A percentile compares a stretch with the other conserved stretches of the same genome.
phyloP scores from a whole-genome alignment of 805 yeast genomes.

The Yamadazyma phyllophila region DNA sequence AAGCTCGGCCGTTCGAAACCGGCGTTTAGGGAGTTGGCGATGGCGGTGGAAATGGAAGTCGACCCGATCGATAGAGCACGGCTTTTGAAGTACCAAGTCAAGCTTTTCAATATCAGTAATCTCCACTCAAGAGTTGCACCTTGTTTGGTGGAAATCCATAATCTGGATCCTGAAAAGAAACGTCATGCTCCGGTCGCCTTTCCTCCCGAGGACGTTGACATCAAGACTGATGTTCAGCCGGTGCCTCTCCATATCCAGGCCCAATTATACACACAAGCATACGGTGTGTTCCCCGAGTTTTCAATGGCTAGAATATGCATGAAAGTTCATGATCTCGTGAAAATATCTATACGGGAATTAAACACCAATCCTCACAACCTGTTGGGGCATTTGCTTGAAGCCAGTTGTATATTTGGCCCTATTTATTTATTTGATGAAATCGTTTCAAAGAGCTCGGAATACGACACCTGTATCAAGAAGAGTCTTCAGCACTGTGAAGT shows the following conservation, averaged over 20 bases:
- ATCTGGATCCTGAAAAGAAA: background rate
- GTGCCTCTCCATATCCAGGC: constrained; percentile 24
- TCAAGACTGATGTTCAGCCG: background rate
- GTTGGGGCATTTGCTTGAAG: constrained; percentile 1
- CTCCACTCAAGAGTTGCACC: constrained; percentile 1
- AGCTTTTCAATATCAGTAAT: constrained; percentile 14
- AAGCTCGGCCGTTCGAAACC: constrained; percentile 22
- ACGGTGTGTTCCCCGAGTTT: constrained; percentile 16
- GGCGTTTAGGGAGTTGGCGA: constrained; percentile 24
- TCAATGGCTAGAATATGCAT: constrained; percentile 21
- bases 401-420: constrained; percentile 8
- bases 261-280: constrained; percentile 11
- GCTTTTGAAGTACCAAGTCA: constrained; percentile 13
- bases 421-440: constrained; percentile 1
- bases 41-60: constrained; percentile 23
- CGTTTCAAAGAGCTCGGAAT: background rate
- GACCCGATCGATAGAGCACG: constrained; percentile 15
- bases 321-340: constrained; percentile 5
- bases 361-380: constrained; percentile 1
- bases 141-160: background rate
- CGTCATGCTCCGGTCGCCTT: background rate
- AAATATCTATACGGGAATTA: constrained; percentile 3
- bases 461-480: constrained; percentile 6
- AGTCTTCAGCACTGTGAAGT: constrained; percentile 18
- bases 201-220: background rate